Base-by-base conservation (phyloP, 352 stramenopile genomes). In the Thalassiosira sp. region DNA sequence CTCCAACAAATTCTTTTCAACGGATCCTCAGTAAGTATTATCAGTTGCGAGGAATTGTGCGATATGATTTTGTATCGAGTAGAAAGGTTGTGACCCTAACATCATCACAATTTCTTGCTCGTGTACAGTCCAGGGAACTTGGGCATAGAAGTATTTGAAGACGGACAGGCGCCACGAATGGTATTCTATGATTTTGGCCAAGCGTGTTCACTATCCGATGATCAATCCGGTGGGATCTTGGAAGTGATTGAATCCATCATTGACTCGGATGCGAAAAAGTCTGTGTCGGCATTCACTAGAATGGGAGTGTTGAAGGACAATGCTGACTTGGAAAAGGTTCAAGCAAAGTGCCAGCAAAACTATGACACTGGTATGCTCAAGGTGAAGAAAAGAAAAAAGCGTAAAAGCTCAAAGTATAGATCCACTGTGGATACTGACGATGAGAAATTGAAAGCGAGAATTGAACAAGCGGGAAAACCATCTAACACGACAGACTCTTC, bases 1-100 rank as follows among this genome's bases (percentile, higher is more conserved):
- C 77, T 93, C 88, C 52, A 94, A 98, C 63, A 92, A 94, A 18
- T 99, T 99, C 70, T 97, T 99, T 66, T 96, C 97, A 63, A 98
- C 95, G 28, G 95, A 98, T 68, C 95, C 95, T 20, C 95, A 98
- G n/a, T n/a, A n/a, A n/a, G n/a, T n/a, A n/a, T n/a, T n/a, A n/a
- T n/a, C n/a, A n/a, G n/a, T n/a, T n/a, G n/a, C n/a, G n/a, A n/a
- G n/a, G n/a, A n/a, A n/a, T n/a, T n/a, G n/a, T n/a, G n/a, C n/a
- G n/a, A n/a, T n/a, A n/a, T n/a, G n/a, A n/a, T n/a, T n/a, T n/a
- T n/a, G n/a, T n/a, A n/a, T n/a, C n/a, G n/a, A n/a, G n/a, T n/a
- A n/a, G n/a, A n/a, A n/a, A n/a, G n/a, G n/a, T n/a, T n/a, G n/a
- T n/a, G n/a, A n/a, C n/a, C n/a, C n/a, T n/a, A n/a, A n/a, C n/a